These are phyloP conservation scores for Thermothielavioides terrestris DNA, from an alignment of 495 filamentous ascomycete genomes.

Conservation along the genomic window DNA sequence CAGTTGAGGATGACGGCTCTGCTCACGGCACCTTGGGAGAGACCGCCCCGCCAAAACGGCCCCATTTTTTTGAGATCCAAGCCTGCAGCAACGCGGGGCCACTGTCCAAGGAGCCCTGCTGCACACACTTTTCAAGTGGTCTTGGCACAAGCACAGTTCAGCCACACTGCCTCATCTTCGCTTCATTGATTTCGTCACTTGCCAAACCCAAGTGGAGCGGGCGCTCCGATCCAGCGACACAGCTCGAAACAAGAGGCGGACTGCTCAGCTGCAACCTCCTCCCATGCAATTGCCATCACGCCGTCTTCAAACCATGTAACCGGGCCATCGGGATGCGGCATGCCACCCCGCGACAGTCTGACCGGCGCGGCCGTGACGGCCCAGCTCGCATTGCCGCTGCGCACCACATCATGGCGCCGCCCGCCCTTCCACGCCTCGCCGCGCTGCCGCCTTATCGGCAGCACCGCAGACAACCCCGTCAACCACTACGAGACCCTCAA, in stretches of 20 bases:
- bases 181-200: constrained; percentile 14
- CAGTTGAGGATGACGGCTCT: too few species aligned
- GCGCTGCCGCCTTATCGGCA: constrained; percentile 21
- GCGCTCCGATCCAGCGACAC: neutral
- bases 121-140: too few species aligned
- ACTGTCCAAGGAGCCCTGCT: neutral
- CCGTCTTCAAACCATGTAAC: constrained; percentile 4
- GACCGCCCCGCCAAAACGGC: constrained; percentile 1
- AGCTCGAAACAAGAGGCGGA: neutral
- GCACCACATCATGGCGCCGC: neutral
- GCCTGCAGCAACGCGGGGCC: constrained; percentile 20
- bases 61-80: neutral
- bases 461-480: constrained; percentile 19
- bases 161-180: neutral
- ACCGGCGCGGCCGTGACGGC: constrained; percentile 19
- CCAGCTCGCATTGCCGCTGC: constrained; percentile 9
- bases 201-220: constrained; percentile 1
- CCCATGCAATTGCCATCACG: neutral
- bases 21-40: too few species aligned
- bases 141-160: constrained; percentile 5
- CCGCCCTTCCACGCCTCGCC: constrained; percentile 38
- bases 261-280: too few species aligned
- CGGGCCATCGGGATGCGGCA: constrained; percentile 39
- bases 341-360: constrained; percentile 37
- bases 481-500: constrained; percentile 82